Evolutionary conservation across 75 land plant species (phyloP).

Genomic region (Chamaecyparis obtusa): DNA sequence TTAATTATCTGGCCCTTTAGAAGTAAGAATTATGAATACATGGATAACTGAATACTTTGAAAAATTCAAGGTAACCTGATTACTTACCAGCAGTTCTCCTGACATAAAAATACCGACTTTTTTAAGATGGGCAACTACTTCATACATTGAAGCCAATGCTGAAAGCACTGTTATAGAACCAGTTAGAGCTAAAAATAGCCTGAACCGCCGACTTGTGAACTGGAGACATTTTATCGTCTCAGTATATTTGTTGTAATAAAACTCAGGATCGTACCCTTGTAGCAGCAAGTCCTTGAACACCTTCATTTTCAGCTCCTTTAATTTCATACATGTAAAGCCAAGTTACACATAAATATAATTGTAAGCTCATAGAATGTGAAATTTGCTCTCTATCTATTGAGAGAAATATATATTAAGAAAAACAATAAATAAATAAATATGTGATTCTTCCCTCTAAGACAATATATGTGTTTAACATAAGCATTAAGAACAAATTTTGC

Average conservation of each 20-base stretch:
- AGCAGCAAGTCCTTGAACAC: conserved; percentile 20
- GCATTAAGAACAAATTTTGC: neutral
- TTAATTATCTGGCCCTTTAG: neutral
- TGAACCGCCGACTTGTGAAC: conserved; percentile 26
- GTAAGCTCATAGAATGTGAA: neutral
- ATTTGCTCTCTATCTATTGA: neutral
- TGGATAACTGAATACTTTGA: neutral
- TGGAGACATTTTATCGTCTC: conserved; percentile 17
- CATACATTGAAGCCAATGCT: conserved; percentile 28
- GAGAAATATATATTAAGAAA: neutral
- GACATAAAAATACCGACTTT: neutral
- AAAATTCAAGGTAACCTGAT: neutral
- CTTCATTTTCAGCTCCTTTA: conserved; percentile 27
- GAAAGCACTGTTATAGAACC: conserved; percentile 20
- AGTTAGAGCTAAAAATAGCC: conserved; percentile 25
- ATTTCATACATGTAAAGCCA: neutral
- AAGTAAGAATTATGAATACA: neutral
- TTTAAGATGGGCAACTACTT: conserved; percentile 17
- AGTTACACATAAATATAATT: neutral
- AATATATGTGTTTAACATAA: neutral
- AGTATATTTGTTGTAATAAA: conserved; percentile 15
- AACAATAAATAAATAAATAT: neutral
- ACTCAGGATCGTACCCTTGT: conserved; percentile 18
- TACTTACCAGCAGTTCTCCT: conserved; percentile 25
- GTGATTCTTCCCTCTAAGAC: neutral